Evolutionary conservation across 331 rosid genomes (phyloP).

Genomic region (Acacia pycnantha): DNA sequence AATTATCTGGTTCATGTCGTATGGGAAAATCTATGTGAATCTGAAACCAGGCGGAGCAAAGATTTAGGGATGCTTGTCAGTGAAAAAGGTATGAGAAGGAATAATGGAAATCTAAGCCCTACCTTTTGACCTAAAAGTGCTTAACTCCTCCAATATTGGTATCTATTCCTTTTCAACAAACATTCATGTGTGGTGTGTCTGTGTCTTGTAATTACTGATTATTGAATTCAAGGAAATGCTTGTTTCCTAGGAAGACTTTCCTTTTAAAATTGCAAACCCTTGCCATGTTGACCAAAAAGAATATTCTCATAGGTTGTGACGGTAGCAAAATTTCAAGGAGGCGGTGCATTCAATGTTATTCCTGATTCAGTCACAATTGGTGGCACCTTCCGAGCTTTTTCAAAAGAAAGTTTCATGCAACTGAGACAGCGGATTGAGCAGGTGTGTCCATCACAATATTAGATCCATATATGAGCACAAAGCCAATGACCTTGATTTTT

Average conservation of each 20-base stretch:
- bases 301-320: slow-evolving; percentile 59
- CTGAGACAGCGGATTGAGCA: slow-evolving; percentile 63
- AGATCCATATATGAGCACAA: slow-evolving; percentile 7
- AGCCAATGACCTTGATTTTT: not conserved
- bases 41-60: not conserved
- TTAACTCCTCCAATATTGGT: not conserved
- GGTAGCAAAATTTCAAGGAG: slow-evolving; percentile 66
- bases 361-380: slow-evolving; percentile 84
- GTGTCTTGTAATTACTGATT: not conserved
- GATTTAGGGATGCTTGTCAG: not conserved
- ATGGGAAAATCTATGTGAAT: not conserved
- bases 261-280: slow-evolving; percentile 7
- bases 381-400: slow-evolving; percentile 76
- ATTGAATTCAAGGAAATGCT: slow-evolving; percentile 10
- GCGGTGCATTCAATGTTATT: slow-evolving; percentile 75
- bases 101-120: not conserved
- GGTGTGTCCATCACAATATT: slow-evolving; percentile 33
- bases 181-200: not conserved
- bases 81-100: not conserved
- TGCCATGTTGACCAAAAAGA: slow-evolving; percentile 19
- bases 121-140: not conserved
- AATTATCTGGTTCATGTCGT: not conserved
- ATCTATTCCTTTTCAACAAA: not conserved
- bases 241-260: slow-evolving; percentile 1
- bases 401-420: slow-evolving; percentile 49